A percentile compares a stretch with the other conserved stretches of the same genome.
phyloP scores from a whole-genome alignment of 2,329 filamentous ascomycete species.

The Hypoxylon sp. region DNA sequence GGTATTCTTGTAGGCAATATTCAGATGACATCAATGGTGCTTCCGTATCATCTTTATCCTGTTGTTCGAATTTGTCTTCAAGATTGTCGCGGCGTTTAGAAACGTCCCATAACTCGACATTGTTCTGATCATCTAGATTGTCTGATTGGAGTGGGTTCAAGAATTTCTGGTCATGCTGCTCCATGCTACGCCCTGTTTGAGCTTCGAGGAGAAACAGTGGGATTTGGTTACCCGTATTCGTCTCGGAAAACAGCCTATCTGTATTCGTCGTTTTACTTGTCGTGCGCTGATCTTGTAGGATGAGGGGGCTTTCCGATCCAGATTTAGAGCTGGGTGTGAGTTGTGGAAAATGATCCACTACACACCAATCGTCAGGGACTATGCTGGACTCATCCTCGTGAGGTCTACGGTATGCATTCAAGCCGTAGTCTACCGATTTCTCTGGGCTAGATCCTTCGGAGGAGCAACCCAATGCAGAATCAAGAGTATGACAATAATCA shows the following conservation, averaged over 20 bases:
- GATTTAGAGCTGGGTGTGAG: too few relatives aligned
- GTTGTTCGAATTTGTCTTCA: too few relatives aligned
- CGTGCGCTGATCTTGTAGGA: too few relatives aligned
- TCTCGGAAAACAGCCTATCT: too few relatives aligned
- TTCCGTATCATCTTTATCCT: too few relatives aligned
- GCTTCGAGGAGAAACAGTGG: too few relatives aligned
- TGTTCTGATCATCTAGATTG: not conserved
- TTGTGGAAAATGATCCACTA: not conserved
- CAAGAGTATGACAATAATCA: not conserved
- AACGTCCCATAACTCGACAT: not conserved
- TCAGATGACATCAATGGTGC: too few relatives aligned
- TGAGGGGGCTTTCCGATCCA: too few relatives aligned
- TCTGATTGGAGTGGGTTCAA: not conserved
- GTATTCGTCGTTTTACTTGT: too few relatives aligned
- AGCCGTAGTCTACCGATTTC: not conserved
- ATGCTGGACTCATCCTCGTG: not conserved
- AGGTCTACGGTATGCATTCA: not conserved
- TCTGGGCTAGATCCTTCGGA: conserved; percentile 4
- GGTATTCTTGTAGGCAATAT: too few relatives aligned
- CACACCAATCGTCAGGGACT: not conserved
- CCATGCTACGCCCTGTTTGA: too few relatives aligned
- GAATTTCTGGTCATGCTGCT: not conserved
- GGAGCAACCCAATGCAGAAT: not conserved
- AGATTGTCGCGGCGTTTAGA: not conserved
- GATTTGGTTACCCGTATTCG: too few relatives aligned